Evolutionary conservation across 352 stramenopile species (phyloP).

Genomic region (Pythium sukuiense): DNA sequence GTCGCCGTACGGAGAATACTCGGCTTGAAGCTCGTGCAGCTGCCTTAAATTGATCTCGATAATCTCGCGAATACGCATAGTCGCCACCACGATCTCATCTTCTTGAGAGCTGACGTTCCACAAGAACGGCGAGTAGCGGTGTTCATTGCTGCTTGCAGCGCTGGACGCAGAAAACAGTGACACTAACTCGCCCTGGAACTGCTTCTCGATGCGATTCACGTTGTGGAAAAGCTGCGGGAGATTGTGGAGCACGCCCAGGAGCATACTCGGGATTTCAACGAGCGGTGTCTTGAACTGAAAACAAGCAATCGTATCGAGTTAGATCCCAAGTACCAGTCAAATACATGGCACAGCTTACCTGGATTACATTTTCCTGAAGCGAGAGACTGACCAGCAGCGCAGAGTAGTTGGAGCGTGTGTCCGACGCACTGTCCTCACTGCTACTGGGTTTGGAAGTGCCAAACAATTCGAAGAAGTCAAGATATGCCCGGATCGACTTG

Average conservation of each 20-base stretch:
- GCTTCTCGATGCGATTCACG: constrained; percentile 58
- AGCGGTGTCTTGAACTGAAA: constrained; percentile 52
- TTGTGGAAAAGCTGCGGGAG: constrained; percentile 68
- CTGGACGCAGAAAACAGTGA: background rate
- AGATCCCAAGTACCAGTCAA: background rate
- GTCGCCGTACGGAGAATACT: constrained; percentile 41
- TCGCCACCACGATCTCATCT: constrained; percentile 51
- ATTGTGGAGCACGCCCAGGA: constrained; percentile 73
- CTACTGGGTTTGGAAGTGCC: constrained; percentile 3
- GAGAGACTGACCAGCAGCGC: constrained; percentile 28
- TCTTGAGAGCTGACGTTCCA: constrained; percentile 73
- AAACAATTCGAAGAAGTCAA: constrained; percentile 70
- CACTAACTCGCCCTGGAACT: constrained; percentile 45
- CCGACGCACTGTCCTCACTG: background rate
- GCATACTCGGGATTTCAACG: constrained; percentile 49
- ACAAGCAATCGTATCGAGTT: background rate
- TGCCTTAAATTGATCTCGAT: constrained; percentile 53
- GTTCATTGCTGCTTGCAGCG: constrained; percentile 3
- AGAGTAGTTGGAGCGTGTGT: constrained; percentile 6
- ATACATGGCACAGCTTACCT: constrained; percentile 14
- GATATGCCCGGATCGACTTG: constrained; percentile 64
- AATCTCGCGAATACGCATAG: constrained; percentile 61
- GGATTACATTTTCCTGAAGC: constrained; percentile 25
- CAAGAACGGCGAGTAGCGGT: constrained; percentile 46
- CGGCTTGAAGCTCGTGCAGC: constrained; percentile 36